phyloP scores from a whole-genome alignment of 441 rosid genomes.

The Pelargonium citronellum region DNA sequence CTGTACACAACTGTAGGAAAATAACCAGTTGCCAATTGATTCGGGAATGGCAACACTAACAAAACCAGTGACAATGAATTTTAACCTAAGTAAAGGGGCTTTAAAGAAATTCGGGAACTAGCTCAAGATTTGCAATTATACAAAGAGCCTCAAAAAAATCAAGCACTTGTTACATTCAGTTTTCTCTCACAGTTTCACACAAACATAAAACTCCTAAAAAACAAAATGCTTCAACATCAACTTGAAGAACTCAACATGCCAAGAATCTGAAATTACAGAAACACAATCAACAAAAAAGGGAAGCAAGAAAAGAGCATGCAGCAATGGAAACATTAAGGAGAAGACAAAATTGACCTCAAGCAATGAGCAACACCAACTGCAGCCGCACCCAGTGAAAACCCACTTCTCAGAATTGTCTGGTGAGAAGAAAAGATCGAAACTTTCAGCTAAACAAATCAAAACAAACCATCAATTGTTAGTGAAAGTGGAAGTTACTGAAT shows the following conservation, averaged over 20 bases:
- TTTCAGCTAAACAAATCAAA: slow-evolving; percentile 1
- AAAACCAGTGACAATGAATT: not conserved
- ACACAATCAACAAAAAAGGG: not conserved
- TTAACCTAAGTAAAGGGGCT: not conserved
- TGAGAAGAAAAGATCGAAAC: not conserved
- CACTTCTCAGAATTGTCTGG: not conserved
- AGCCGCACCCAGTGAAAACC: not conserved
- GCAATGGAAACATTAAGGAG: not conserved
- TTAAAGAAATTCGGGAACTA: not conserved
- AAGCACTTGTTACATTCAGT: not conserved
- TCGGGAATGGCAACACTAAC: not conserved
- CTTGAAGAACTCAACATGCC: slow-evolving; percentile 1
- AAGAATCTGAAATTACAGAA: not conserved
- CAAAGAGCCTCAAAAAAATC: not conserved
- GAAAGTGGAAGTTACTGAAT: not conserved
- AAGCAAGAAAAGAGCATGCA: not conserved
- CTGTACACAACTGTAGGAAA: not conserved
- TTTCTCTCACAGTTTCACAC: not conserved
- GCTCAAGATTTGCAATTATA: not conserved
- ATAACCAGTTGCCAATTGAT: not conserved
- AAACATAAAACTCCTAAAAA: too few relatives aligned
- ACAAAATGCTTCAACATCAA: not conserved
- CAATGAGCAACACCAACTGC: not conserved
- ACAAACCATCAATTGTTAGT: not conserved
- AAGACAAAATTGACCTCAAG: slow-evolving; percentile 1